phyloP scores from a whole-genome alignment of 78 protist species.

The Trichosphaerium sp. region DNA sequence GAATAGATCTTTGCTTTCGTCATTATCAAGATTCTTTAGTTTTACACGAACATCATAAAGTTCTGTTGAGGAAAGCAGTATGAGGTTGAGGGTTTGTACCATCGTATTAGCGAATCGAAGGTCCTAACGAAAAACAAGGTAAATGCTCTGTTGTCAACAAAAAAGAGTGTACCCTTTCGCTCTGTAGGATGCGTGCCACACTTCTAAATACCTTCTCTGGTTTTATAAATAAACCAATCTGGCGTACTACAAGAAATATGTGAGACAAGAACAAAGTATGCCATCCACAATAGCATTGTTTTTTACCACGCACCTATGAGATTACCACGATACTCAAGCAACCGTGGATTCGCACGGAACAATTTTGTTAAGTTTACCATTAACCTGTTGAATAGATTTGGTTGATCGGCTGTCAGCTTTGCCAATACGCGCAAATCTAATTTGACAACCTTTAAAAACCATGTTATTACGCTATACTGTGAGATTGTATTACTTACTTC shows the following conservation, averaged over 20 bases:
- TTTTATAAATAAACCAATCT: conserved; percentile 25
- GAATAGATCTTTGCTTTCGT: conserved; percentile 29
- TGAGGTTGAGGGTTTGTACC: conserved; percentile 69
- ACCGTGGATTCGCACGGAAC: conserved; percentile 4
- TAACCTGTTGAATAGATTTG: conserved; percentile 12
- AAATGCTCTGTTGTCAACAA: neutral
- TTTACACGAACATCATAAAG: conserved; percentile 27
- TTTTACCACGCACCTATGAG: too few relatives aligned
- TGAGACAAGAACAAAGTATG: too few relatives aligned
- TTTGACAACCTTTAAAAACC: conserved; percentile 31
- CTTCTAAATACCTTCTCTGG: conserved; percentile 34
- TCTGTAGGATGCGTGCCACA: conserved; percentile 11
- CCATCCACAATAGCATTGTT: too few relatives aligned
- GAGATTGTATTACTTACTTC: neutral
- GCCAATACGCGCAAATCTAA: conserved; percentile 49
- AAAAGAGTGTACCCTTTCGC: neutral
- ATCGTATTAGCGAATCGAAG: conserved; percentile 53
- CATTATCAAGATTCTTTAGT: neutral
- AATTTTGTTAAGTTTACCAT: conserved; percentile 14
- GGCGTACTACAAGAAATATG: conserved; percentile 24
- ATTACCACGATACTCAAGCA: conserved; percentile 30
- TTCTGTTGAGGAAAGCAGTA: conserved; percentile 69
- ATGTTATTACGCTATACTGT: neutral
- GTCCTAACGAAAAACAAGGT: conserved; percentile 13
- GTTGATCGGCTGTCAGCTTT: conserved; percentile 14